Base-by-base conservation (phyloP, 352 stramenopile species). In the Phytophthora cajani region DNA sequence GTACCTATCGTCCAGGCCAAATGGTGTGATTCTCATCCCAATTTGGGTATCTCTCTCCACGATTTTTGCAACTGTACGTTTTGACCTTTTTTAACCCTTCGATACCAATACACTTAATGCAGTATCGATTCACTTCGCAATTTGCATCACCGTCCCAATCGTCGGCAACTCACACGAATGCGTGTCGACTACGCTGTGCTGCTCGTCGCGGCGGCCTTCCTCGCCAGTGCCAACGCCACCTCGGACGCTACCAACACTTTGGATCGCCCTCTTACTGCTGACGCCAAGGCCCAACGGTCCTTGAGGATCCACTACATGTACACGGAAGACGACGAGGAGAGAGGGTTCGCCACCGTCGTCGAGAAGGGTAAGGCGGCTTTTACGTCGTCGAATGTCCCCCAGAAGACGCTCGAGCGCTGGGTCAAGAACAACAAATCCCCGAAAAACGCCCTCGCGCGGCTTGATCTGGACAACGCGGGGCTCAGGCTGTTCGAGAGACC, bases 401-500 rank as follows among this genome's bases (percentile, higher is more conserved):
- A 36, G 1, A 58, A 58, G 14, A 57, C 32, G 14, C 46, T 64
- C 30, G 19, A 49, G 16, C 44, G 58, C 27, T 64, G 58, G 46
- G 46, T 23, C 1, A n/a, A 32, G n/a, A 51, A 58, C n/a, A 56
- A 64, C 3, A 64, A 64, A 30, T 38, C 44, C 7, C 32, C 58
- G 1, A 49, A 50, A 19, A 10, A 58, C 14, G 46, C 58, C 12
- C 58, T 64, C 46, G 40, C 8, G 2, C 58, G 32, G 3, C 38
- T 64, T 11, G 50, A 50, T 11, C 59, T 65, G 5, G 7, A 51
- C 17, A 58, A 65, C 16, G 23, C 47, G 6, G 42, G 25, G 2
- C 17, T 33, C 11, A 57, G 58, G 1, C 33, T 65, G 10, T 58
- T 65, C 27, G 32, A 50, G 23, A 65, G 33, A 4, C 33, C 32